phyloP scores from a whole-genome alignment of 345 rosid species.

The Arabidopsis arenosa region DNA sequence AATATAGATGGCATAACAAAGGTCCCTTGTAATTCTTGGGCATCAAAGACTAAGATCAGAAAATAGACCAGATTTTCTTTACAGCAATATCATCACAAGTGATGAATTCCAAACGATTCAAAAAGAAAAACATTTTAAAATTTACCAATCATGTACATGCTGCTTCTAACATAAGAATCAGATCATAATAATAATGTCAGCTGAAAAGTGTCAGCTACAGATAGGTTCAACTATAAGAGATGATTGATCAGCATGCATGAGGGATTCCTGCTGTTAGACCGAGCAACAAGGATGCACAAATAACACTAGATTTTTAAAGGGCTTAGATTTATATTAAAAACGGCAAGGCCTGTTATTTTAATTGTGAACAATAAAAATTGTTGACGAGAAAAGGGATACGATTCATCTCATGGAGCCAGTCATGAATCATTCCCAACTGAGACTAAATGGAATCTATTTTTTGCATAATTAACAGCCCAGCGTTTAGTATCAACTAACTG shows the following conservation, averaged over 20 bases:
- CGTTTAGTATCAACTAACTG: conserved; percentile 12
- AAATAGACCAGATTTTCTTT: not conserved
- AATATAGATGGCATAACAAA: not conserved
- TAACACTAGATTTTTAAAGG: conserved; percentile 5
- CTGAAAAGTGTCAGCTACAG: conserved; percentile 2
- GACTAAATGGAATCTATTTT: conserved; percentile 12
- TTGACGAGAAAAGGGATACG: not conserved
- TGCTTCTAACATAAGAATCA: conserved; percentile 9
- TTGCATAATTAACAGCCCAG: not conserved
- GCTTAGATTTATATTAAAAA: not conserved
- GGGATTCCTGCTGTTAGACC: not conserved
- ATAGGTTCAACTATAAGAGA: not conserved
- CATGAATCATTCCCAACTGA: conserved; percentile 8
- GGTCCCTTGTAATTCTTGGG: not conserved
- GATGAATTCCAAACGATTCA: not conserved
- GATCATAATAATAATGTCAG: not conserved
- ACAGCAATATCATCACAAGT: not conserved
- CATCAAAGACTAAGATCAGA: not conserved
- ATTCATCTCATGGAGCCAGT: conserved; percentile 7
- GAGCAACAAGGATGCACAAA: conserved; percentile 6
- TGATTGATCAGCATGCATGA: conserved; percentile 19
- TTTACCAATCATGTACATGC: not conserved
- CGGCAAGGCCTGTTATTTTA: not conserved
- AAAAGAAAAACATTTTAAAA: not conserved
- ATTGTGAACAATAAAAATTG: not conserved